These are phyloP conservation scores for Myriosclerotinia curreyana DNA, from an alignment of 2,329 filamentous ascomycete species.

Conservation along the genomic window DNA sequence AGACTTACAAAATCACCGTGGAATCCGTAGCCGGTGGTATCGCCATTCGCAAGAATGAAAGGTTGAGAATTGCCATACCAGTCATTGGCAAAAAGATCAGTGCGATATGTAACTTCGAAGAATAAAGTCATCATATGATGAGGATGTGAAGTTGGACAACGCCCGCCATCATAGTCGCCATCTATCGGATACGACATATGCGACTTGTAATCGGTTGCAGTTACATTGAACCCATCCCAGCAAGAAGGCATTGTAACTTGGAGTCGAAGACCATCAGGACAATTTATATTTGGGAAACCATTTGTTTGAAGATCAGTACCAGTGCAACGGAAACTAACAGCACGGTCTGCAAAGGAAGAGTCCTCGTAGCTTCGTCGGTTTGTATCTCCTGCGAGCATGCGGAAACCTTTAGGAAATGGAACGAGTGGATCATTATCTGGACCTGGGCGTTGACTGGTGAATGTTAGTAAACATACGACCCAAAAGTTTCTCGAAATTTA, in stretches of 20 bases:
- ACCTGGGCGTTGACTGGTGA: conserved; percentile 15
- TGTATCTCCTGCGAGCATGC: conserved; percentile 46
- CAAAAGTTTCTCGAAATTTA: background rate
- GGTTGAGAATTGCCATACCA: conserved; percentile 54
- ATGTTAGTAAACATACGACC: background rate
- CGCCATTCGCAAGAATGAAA: conserved; percentile 21
- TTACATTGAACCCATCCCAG: conserved; percentile 59
- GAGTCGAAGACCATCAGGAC: conserved; percentile 50
- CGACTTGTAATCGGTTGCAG: conserved; percentile 52
- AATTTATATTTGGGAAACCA: conserved; percentile 53
- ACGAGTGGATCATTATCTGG: conserved; percentile 16
- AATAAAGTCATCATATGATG: conserved; percentile 57
- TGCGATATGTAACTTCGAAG: conserved; percentile 57
- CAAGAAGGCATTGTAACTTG: conserved; percentile 58
- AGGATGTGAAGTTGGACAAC: conserved; percentile 51
- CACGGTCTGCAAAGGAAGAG: conserved; percentile 17
- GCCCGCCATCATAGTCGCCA: conserved; percentile 42
- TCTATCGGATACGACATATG: conserved; percentile 53
- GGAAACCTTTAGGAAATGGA: conserved; percentile 41
- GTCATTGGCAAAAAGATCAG: conserved; percentile 56
- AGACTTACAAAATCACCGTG: conserved; percentile 22
- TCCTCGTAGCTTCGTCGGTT: conserved; percentile 20
- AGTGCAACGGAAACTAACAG: conserved; percentile 51
- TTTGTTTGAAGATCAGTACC: conserved; percentile 46
- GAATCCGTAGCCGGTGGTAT: conserved; percentile 22